Conservation (phyloP, 2,329 filamentous ascomycete genomes). For the Alternaria arbusti region DNA sequence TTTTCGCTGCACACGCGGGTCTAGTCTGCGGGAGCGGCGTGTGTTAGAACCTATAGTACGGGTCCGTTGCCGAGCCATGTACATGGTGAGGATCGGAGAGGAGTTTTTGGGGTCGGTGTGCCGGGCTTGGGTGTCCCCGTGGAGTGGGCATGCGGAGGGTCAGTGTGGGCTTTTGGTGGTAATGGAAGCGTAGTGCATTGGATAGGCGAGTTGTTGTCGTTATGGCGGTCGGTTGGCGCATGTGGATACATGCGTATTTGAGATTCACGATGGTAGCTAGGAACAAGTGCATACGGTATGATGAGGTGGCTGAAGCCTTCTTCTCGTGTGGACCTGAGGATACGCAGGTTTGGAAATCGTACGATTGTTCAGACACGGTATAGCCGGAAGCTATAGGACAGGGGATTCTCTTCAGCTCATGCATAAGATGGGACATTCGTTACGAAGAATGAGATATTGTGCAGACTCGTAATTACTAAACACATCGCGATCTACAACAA, state of each 20-base stretch:
- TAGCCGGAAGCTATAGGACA: not conserved
- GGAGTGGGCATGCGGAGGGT: not conserved
- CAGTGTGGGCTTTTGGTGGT: not conserved
- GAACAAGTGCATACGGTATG: not conserved
- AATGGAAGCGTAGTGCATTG: not conserved
- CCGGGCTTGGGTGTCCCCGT: not conserved
- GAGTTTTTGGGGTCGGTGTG: constrained; percentile 4
- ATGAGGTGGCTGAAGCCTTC: not conserved
- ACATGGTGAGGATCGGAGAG: not conserved
- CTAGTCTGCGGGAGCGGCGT: constrained; percentile 17
- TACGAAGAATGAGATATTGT: not conserved
- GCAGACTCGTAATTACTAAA: not conserved
- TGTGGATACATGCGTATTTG: not conserved
- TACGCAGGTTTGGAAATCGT: not conserved
- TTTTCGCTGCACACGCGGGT: not conserved
- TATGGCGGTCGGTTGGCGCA: not conserved
- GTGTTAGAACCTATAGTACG: constrained; percentile 12
- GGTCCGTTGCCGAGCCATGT: constrained; percentile 2
- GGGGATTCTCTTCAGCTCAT: not conserved
- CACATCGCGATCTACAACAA: constrained; percentile 5
- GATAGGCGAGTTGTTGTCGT: no score
- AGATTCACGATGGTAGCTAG: not conserved
- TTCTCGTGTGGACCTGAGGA: not conserved
- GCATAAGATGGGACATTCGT: not conserved
- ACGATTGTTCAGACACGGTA: not conserved